These are phyloP conservation scores for Sanghuangporus weigelae DNA, from an alignment of 1,284 basidiomycete species.

Conservation along the genomic window DNA sequence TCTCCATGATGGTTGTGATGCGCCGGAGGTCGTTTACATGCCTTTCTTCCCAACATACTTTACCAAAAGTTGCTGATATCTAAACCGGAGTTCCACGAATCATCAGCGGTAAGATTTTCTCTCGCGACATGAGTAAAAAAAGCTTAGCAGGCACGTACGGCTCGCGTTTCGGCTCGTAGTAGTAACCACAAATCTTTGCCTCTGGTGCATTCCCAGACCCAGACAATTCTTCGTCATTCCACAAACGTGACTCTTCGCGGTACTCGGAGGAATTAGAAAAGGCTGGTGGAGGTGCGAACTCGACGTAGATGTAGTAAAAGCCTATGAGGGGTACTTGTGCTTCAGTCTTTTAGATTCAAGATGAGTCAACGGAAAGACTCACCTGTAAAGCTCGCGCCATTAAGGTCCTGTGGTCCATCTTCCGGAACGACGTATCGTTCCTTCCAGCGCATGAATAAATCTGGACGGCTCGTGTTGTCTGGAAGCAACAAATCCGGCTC, in stretches of 20 bases:
- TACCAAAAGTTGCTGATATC: too few relatives aligned
- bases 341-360: conserved; percentile 4
- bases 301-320: conserved; percentile 85
- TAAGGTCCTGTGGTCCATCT: conserved; percentile 90
- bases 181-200: conserved; percentile 84
- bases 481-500: conserved; percentile 71
- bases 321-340: conserved; percentile 36
- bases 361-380: conserved; percentile 23
- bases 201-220: conserved; percentile 24
- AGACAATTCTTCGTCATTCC: not conserved
- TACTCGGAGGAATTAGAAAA: not conserved
- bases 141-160: conserved; percentile 50
- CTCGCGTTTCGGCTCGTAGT: conserved; percentile 89
- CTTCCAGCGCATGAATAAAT: conserved; percentile 95
- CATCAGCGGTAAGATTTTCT: too few relatives aligned
- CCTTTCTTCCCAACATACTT: too few relatives aligned
- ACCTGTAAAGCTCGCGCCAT: conserved; percentile 94
- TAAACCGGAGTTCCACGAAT: too few relatives aligned
- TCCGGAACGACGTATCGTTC: conserved; percentile 94
- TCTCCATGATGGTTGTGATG: too few relatives aligned
- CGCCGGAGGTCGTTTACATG: too few relatives aligned
- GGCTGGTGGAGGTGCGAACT: conserved; percentile 55
- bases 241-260: conserved; percentile 1
- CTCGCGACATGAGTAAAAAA: not conserved
- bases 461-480: conserved; percentile 61